Percentiles rank a stretch among this genome's conserved stretches.
phyloP scores from a whole-genome alignment of 305 asterid genomes.

The Plantago coronopus region DNA sequence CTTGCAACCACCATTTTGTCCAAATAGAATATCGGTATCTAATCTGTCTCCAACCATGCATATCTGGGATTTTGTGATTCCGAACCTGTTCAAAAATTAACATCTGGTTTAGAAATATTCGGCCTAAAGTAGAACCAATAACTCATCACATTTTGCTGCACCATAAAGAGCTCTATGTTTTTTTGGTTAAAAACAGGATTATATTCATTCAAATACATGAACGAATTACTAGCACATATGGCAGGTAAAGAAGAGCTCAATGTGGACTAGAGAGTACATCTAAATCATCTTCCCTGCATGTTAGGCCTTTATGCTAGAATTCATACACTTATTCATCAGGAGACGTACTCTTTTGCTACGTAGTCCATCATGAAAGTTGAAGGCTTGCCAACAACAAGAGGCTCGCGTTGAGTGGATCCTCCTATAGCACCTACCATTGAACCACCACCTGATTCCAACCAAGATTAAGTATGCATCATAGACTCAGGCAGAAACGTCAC shows the following conservation, averaged over 20 bases:
- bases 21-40: constrained; percentile 57
- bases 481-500: constrained; percentile 3
- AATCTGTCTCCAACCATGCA: constrained; percentile 60
- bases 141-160: background rate
- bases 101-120: constrained; percentile 13
- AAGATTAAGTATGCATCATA: constrained; percentile 16
- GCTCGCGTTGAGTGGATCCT: constrained; percentile 89
- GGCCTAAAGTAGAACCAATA: background rate
- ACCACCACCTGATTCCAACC: constrained; percentile 74
- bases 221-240: no score
- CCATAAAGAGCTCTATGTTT: no score
- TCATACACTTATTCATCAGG: background rate
- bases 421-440: constrained; percentile 90
- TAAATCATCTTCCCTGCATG: no score
- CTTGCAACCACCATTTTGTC: constrained; percentile 60
- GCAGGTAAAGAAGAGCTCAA: background rate
- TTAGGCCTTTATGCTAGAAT: no score
- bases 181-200: no score
- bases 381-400: constrained; percentile 97
- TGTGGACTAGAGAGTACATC: background rate
- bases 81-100: constrained; percentile 48
- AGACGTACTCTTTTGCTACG: constrained; percentile 69
- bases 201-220: no score
- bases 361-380: constrained; percentile 98
- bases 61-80: constrained; percentile 51